A percentile compares a stretch with the other conserved stretches of the same genome.
Evolutionary conservation across 2,329 filamentous ascomycete species (phyloP).

Genomic region (Colletotrichum australisinense): DNA sequence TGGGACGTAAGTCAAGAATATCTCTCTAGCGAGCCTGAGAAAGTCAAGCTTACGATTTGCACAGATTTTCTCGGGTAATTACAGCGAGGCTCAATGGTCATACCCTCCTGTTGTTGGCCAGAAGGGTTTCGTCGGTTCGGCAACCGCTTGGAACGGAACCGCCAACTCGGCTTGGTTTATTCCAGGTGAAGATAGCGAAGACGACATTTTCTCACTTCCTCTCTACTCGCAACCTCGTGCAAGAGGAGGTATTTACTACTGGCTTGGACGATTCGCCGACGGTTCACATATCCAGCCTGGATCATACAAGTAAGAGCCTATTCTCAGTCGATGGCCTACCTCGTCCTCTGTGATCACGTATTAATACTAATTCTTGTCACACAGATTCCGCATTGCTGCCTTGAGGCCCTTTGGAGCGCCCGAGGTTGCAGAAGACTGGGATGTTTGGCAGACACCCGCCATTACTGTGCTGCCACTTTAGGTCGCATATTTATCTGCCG

Average conservation of each 20-base stretch:
- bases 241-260: not conserved
- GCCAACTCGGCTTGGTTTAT: not conserved
- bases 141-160: slow-evolving; percentile 43
- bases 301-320: slow-evolving; percentile 7
- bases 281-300: slow-evolving; percentile 9
- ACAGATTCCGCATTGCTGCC: slow-evolving; percentile 40
- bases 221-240: not conserved
- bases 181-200: not conserved
- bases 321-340: too few relatives aligned
- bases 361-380: not conserved
- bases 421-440: slow-evolving; percentile 37
- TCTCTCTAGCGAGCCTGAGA: not conserved
- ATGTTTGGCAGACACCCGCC: slow-evolving; percentile 40
- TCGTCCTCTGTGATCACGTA: too few relatives aligned
- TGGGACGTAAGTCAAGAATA: slow-evolving; percentile 37
- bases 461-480: not conserved
- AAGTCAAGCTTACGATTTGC: not conserved
- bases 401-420: slow-evolving; percentile 41
- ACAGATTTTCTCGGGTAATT: slow-evolving; percentile 50
- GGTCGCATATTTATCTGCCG: too few relatives aligned
- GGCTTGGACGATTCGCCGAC: slow-evolving; percentile 14
- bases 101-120: slow-evolving; percentile 53
- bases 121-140: slow-evolving; percentile 55
- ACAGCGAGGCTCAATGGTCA: slow-evolving; percentile 52
- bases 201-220: slow-evolving; percentile 13